Percentiles rank a stretch among this genome's conserved stretches.
Evolutionary conservation across 2,329 filamentous ascomycete genomes (phyloP).

Genomic region (Diaporthe ilicicola): DNA sequence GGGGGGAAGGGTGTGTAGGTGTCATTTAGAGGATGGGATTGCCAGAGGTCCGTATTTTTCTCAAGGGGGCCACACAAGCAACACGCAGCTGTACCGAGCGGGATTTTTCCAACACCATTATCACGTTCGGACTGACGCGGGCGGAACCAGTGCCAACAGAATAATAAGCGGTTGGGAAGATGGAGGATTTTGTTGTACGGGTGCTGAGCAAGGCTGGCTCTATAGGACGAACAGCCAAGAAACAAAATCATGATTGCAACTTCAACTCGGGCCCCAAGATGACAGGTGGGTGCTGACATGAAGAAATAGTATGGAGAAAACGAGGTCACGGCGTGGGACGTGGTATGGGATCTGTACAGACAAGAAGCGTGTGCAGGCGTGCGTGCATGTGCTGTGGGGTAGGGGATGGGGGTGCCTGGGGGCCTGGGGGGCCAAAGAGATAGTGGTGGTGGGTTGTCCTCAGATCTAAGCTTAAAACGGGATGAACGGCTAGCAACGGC

Average conservation of each 20-base stretch:
- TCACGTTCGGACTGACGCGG: not conserved
- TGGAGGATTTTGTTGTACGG: not conserved
- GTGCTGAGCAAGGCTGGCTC: not conserved
- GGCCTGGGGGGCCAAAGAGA: no score
- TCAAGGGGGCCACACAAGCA: not conserved
- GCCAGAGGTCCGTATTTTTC: not conserved
- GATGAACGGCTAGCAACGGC: not conserved
- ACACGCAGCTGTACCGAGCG: not conserved
- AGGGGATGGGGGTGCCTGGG: no score
- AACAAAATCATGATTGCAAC: slow-evolving; percentile 13
- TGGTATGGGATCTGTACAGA: not conserved
- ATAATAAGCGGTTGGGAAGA: not conserved
- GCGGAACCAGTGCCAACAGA: not conserved
- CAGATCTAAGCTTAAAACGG: slow-evolving; percentile 25
- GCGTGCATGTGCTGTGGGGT: not conserved
- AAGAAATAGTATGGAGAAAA: no score
- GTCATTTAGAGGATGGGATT: slow-evolving; percentile 2
- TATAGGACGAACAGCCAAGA: not conserved
- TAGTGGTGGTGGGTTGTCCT: not conserved
- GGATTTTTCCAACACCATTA: not conserved
- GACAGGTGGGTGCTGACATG: not conserved
- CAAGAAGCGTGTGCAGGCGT: no score
- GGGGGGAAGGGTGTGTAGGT: not conserved
- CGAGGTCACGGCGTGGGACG: no score
- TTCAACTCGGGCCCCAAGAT: not conserved